phyloP scores from a whole-genome alignment of 2,329 filamentous ascomycete species.

The Microdochium nivale region DNA sequence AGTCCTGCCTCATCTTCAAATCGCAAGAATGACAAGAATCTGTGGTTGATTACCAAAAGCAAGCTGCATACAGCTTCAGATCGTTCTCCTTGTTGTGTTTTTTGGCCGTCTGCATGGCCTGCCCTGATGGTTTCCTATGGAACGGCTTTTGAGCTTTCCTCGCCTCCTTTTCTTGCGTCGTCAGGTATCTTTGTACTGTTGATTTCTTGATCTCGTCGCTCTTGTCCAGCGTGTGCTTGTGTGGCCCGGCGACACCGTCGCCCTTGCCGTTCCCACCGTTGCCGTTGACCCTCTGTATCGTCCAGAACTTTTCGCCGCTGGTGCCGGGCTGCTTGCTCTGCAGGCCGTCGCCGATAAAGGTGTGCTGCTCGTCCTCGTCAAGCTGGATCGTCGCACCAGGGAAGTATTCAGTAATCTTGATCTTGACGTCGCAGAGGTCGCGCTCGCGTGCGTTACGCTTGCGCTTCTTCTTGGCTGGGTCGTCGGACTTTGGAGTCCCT shows the following conservation, averaged over 20 bases:
- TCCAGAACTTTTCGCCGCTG: conserved; percentile 54
- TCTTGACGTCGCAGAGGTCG: conserved; percentile 79
- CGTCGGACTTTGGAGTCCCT: conserved; percentile 70
- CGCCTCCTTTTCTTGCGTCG: conserved; percentile 56
- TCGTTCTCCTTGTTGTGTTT: conserved; percentile 62
- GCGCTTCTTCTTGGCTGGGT: conserved; percentile 74
- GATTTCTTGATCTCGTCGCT: conserved; percentile 79
- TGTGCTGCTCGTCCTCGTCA: conserved; percentile 13
- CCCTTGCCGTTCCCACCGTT: conserved; percentile 66
- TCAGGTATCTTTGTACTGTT: conserved; percentile 58
- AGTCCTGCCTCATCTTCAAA: conserved; percentile 1
- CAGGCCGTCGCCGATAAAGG: conserved; percentile 11
- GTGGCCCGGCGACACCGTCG: conserved; percentile 61
- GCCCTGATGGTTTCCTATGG: conserved; percentile 63
- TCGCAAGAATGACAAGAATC: neutral
- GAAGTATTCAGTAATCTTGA: conserved; percentile 77
- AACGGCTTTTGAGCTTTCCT: conserved; percentile 62
- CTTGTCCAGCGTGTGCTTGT: conserved; percentile 64
- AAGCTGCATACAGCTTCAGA: conserved; percentile 72
- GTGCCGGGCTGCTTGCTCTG: conserved; percentile 26
- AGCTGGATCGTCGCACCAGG: conserved; percentile 36
- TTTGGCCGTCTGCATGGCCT: conserved; percentile 59
- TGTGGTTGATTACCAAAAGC: conserved; percentile 60
- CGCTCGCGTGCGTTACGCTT: conserved; percentile 67
- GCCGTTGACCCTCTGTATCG: conserved; percentile 69